A percentile compares a stretch with the other conserved stretches of the same genome.
phyloP scores from a whole-genome alignment of 2,329 filamentous ascomycete species.

The Pezicula neosporulosa region DNA sequence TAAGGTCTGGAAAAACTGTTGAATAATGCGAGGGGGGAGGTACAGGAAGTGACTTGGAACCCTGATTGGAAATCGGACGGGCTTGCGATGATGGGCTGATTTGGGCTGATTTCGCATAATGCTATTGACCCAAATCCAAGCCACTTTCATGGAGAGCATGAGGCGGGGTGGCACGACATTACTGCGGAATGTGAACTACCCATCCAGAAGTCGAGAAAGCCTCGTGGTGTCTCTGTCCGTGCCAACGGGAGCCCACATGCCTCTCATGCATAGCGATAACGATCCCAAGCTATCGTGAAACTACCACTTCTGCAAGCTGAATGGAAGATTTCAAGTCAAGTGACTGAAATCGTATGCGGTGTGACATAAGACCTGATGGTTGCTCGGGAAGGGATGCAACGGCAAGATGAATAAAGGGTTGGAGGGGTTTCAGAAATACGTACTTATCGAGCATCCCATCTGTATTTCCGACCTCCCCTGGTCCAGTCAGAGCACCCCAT shows the following conservation, averaged over 20 bases:
- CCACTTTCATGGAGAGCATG: conserved; percentile 2
- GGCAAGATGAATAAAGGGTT: conserved; percentile 9
- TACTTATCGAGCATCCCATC: conserved; percentile 88
- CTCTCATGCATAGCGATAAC: conserved; percentile 26
- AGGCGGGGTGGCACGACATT: conserved; percentile 16
- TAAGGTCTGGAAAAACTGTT: conserved; percentile 8
- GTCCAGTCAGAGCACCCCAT: conserved; percentile 68
- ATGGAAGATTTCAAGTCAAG: conserved; percentile 45
- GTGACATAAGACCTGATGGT: conserved; percentile 15
- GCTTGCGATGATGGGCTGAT: conserved; percentile 11
- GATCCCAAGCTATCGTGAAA: conserved; percentile 13
- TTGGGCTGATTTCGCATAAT: conserved; percentile 17
- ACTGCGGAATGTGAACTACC: neutral
- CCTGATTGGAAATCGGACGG: conserved; percentile 14
- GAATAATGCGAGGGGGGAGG: conserved; percentile 12
- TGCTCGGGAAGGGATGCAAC: conserved; percentile 9
- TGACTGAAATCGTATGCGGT: conserved; percentile 57
- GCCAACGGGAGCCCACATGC: conserved; percentile 12
- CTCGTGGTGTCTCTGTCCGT: neutral
- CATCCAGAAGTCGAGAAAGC: neutral
- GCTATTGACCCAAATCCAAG: conserved; percentile 12
- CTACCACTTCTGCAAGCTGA: conserved; percentile 22
- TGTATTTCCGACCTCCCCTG: conserved; percentile 69
- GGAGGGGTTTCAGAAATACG: conserved; percentile 13
- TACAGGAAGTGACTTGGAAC: conserved; percentile 3